A percentile compares a stretch with the other conserved stretches of the same genome.
phyloP scores from a whole-genome alignment of 2,329 filamentous ascomycete species.

The Fusarium continuum region DNA sequence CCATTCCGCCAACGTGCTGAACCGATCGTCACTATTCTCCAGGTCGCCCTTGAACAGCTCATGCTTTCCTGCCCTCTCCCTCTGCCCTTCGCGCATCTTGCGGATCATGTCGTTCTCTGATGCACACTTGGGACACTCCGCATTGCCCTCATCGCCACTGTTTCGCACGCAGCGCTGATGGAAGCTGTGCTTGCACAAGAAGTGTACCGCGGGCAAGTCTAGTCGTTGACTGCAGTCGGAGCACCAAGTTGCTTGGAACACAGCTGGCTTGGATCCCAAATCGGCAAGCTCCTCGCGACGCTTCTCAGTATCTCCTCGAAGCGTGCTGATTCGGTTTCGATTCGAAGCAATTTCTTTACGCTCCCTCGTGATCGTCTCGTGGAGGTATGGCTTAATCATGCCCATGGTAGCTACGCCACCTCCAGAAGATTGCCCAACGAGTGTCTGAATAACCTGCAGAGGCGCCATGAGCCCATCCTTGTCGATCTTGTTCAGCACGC shows the following conservation, averaged over 20 bases:
- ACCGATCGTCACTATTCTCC: conserved; percentile 79
- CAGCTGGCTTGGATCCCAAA: conserved; percentile 79
- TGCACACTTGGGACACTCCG: conserved; percentile 88
- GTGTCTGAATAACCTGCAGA: conserved; percentile 93
- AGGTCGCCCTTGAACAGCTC: conserved; percentile 88
- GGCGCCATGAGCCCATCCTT: conserved; percentile 93
- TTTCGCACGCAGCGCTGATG: conserved; percentile 83
- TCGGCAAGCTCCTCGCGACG: conserved; percentile 83
- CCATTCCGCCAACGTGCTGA: conserved; percentile 92
- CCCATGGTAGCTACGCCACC: conserved; percentile 89
- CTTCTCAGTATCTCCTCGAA: conserved; percentile 82
- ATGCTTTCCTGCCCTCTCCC: conserved; percentile 86
- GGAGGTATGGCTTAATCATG: conserved; percentile 92
- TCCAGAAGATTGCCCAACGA: conserved; percentile 67
- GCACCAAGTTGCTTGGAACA: conserved; percentile 92
- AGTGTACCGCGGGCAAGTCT: conserved; percentile 92
- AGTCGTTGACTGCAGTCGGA: conserved; percentile 80
- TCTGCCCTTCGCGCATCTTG: conserved; percentile 85
- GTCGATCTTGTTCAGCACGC: conserved; percentile 86
- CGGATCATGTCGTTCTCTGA: conserved; percentile 86
- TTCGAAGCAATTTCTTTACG: conserved; percentile 85
- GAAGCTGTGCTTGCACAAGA: conserved; percentile 96
- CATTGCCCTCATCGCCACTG: conserved; percentile 64
- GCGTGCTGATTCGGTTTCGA: conserved; percentile 81
- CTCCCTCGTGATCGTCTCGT: conserved; percentile 88